phyloP scores from a whole-genome alignment of 345 rosid genomes.

The Populus alba region DNA sequence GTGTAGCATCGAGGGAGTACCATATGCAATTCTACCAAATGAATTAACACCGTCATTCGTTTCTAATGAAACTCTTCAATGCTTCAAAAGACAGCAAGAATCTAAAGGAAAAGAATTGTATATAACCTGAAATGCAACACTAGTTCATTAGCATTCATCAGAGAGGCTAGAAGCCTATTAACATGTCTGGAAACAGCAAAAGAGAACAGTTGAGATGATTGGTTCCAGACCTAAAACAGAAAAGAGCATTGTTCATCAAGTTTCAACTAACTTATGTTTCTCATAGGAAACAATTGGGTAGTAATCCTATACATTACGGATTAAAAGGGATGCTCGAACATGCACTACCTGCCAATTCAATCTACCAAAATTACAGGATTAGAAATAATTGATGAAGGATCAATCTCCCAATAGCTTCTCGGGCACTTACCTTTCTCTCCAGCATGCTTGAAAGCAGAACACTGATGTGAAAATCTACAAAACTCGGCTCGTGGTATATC shows the following conservation, averaged over 20 bases:
- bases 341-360: conserved; percentile 10
- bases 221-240: background rate
- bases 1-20: background rate
- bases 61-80: background rate
- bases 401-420: conserved; percentile 46
- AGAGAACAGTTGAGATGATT: background rate
- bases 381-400: conserved; percentile 33
- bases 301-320: background rate
- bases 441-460: conserved; percentile 36
- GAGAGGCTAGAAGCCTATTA: background rate
- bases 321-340: conserved; percentile 3
- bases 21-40: background rate
- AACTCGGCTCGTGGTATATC: conserved; percentile 32
- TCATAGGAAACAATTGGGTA: background rate
- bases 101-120: background rate
- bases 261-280: conserved; percentile 9
- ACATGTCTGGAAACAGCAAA: background rate
- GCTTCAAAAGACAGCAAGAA: background rate
- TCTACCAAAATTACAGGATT: conserved; percentile 21
- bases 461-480: conserved; percentile 55
- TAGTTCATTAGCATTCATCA: background rate
- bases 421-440: conserved; percentile 14
- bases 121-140: background rate
- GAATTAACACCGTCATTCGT: background rate
- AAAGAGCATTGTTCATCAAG: background rate